Percentiles rank a stretch among this genome's conserved stretches.
These are phyloP conservation scores for Parvularia atlantis DNA, from an alignment of 78 protist species.

Conservation along the genomic window DNA sequence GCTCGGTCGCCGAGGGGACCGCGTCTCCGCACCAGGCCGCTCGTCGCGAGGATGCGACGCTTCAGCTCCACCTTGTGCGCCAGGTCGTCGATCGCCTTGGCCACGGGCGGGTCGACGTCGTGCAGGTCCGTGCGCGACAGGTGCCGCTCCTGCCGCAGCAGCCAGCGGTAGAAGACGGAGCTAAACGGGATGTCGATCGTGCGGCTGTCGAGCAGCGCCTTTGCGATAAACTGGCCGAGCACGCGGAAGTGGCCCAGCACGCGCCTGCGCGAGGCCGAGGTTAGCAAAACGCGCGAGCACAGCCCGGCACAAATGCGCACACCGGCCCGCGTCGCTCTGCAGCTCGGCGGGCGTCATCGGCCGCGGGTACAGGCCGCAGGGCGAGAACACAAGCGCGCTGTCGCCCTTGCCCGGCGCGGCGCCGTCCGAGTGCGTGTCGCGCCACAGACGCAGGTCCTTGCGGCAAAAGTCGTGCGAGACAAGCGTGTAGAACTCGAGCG, in stretches of 20 bases:
- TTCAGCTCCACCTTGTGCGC: too few relatives aligned
- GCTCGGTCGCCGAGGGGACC: too few relatives aligned
- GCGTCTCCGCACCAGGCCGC: too few relatives aligned
- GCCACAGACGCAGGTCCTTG: constrained; percentile 34
- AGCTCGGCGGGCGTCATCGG: neutral
- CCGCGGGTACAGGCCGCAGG: constrained; percentile 29
- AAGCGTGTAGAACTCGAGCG: constrained; percentile 69
- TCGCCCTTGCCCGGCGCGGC: neutral
- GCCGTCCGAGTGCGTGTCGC: neutral
- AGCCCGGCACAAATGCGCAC: neutral
- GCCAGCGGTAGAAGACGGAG: neutral
- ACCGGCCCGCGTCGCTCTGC: neutral
- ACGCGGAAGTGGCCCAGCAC: neutral
- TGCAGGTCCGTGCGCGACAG: too few relatives aligned
- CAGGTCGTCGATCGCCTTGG: neutral
- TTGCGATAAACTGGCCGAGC: constrained; percentile 47
- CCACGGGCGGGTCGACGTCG: constrained; percentile 2
- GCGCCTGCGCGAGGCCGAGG: neutral
- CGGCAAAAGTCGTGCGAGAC: constrained; percentile 30
- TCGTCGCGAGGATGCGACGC: too few relatives aligned
- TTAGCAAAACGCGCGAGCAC: neutral
- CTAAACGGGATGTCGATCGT: constrained; percentile 29
- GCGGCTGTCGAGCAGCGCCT: constrained; percentile 51
- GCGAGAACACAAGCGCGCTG: neutral
- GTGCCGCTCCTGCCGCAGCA: neutral